Base-by-base conservation (phyloP, 1,139 yeast genomes). In the Blastobotrys niveus region DNA sequence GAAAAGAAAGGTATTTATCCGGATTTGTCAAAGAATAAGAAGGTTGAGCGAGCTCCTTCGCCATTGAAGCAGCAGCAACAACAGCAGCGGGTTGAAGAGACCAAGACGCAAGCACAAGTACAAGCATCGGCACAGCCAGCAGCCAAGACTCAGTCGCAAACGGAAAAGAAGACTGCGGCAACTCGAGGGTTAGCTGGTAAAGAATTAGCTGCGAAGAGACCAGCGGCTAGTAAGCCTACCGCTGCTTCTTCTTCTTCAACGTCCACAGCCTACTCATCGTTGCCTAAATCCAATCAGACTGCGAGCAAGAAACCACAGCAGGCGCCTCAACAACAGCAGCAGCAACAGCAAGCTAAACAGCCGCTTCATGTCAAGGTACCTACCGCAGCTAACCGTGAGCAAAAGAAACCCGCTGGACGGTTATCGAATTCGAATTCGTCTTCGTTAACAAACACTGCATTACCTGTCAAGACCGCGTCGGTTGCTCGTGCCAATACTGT, bases 361-460 rank as follows among this genome's bases (percentile, higher is more conserved):
- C 52, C 43, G 19, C 33, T 35, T 22, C 41, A 47, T 18, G 46
- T 45, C 24, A 44, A 47, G 30, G 41, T 47, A 5, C 34, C 48
- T 3, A 47, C 45, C 18, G 45, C 46, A 12, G 47, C 48, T 3
- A 44, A 42, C 31, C 20, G 38, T 27, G 46, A 46, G 17, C 30
- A 34, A 12, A 27, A 46, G 9, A 38, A 46, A 34, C 30, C 36
- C 5, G 42, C 40, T 2, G 14, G 24, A 18, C 14, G 10, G 8
- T 8, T 12, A 24, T 24, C 27, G 27, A 8, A 8, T 24, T 8
- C 27, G 27, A 8, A 20, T 3, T 33, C 36, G 14, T 15, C 31
- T 17, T 6, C 32, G 12, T 26, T 40, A n/a, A 27, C 48, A 3
- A 41, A 27, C 25, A 38, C 42, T 19, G 26, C 48, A 3, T 41